Evolutionary conservation across 2,329 filamentous ascomycete genomes (phyloP), one percentile per base, ranked within the genome.

Genomic region (Cladosporium austrohemisphaericum): DNA sequence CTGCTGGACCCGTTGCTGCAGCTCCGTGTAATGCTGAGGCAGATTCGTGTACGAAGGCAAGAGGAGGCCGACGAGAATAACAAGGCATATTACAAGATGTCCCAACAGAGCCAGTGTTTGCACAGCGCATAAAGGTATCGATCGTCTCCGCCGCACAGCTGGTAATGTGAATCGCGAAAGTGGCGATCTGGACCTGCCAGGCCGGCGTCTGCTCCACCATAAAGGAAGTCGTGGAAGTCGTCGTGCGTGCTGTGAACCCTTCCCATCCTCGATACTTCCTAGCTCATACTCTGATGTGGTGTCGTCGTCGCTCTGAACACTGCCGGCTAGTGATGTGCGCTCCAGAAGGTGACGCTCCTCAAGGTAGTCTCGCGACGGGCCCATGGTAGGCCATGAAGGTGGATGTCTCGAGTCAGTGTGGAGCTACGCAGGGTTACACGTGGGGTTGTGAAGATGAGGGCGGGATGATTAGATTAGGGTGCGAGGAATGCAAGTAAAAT

Each of bases 11-110:
- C 65, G 62, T 46, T 65, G 52, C n/a, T 66, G 68, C 8, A 74
- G 60, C 41, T 67, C 65, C 32, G 66, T 51, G 57, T 82, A 82
- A 60, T 79, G 78, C 7, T 69, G 55, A 5, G 79, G 79, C 13
- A 69, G 71, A 50, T 70, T 65, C 2, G 78, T 79, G 60, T 82
- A 82, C 3, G 78, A 80, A 6, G 79, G 79, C 38, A 73, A 70
- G 57, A 81, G 72, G 16, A 76, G 63, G 36, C 69, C 71, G 33
- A 76, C 59, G 18, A 76, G 52, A 14, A 74, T 60, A 4, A 76
- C 62, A 14, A 60, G 51, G 4, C 60, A 44, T 16, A 53, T 18
- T 10, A 50, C 43, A 28, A 55, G 37, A 20, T 55, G 53, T 9
- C 54, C 51, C 13, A 52, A 25, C 4, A 59, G 45, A 5, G 46